phyloP scores from a whole-genome alignment of 1,284 basidiomycete species.

The Cystobasidium pallidum region DNA sequence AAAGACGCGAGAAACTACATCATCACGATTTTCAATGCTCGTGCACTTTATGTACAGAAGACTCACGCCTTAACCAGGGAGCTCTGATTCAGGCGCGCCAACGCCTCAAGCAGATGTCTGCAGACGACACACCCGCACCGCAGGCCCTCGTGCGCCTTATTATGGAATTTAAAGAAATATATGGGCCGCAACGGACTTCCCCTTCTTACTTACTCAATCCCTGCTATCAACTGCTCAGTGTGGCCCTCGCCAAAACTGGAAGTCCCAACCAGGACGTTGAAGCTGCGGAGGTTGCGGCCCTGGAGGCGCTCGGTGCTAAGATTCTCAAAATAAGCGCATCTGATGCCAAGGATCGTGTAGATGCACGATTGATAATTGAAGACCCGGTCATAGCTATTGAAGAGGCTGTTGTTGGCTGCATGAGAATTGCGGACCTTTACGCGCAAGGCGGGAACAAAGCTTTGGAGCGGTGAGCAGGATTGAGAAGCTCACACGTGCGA shows the following conservation, averaged over 20 bases:
- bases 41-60: conserved; percentile 46
- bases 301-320: conserved; percentile 44
- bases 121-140: too few relatives aligned
- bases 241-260: not conserved
- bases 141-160: too few relatives aligned
- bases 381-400: conserved; percentile 13
- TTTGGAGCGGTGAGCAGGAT: not conserved
- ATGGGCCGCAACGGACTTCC: conserved; percentile 21
- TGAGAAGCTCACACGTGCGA: not conserved
- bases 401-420: conserved; percentile 28
- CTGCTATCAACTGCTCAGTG: conserved; percentile 38
- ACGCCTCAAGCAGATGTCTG: not conserved
- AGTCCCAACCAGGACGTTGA: conserved; percentile 19
- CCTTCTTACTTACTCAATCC: not conserved
- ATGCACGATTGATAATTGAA: not conserved
- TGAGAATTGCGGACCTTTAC: conserved; percentile 1
- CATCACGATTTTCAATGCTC: conserved; percentile 47
- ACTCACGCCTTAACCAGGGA: conserved; percentile 1
- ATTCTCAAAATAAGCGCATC: not conserved
- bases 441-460: not conserved
- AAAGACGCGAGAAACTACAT: conserved; percentile 8
- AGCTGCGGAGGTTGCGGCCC: conserved; percentile 29
- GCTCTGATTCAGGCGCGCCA: not conserved
- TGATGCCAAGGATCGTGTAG: not conserved
- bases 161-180: not conserved